Evolutionary conservation across 306 rosid species (phyloP).

Genomic region (Dicorynia guianensis): DNA sequence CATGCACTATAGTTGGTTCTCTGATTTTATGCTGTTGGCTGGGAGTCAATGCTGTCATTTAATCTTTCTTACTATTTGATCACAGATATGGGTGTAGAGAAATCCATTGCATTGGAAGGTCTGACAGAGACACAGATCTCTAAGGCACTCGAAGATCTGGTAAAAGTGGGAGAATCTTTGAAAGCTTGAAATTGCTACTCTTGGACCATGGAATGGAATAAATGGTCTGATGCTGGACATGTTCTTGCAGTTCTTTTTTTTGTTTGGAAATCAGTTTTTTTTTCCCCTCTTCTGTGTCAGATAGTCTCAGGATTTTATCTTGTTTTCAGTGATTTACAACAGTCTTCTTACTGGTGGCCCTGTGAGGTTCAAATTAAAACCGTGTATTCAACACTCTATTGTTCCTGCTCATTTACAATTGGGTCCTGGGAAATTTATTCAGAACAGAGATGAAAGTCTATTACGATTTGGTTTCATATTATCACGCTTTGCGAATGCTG

Average conservation of each 20-base stretch:
- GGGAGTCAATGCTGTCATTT: no score
- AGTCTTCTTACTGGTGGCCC: neutral
- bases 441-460: slow-evolving; percentile 8
- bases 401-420: slow-evolving; percentile 18
- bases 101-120: slow-evolving; percentile 83
- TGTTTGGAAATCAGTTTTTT: slow-evolving; percentile 16
- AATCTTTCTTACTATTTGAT: no score
- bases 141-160: slow-evolving; percentile 86
- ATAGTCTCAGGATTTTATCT: slow-evolving; percentile 9
- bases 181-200: slow-evolving; percentile 55
- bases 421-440: slow-evolving; percentile 13
- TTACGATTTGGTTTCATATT: slow-evolving; percentile 19
- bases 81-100: slow-evolving; percentile 87
- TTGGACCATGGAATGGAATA: slow-evolving; percentile 51
- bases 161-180: slow-evolving; percentile 65
- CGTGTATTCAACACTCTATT: neutral
- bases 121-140: slow-evolving; percentile 77
- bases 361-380: neutral
- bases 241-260: slow-evolving; percentile 16
- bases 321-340: neutral
- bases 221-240: slow-evolving; percentile 41
- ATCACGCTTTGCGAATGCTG: neutral
- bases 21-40: no score
- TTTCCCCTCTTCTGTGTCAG: neutral
- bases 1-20: no score